phyloP scores from a whole-genome alignment of 371 early-diverging fungal species.

The Rhizopus delemar region DNA sequence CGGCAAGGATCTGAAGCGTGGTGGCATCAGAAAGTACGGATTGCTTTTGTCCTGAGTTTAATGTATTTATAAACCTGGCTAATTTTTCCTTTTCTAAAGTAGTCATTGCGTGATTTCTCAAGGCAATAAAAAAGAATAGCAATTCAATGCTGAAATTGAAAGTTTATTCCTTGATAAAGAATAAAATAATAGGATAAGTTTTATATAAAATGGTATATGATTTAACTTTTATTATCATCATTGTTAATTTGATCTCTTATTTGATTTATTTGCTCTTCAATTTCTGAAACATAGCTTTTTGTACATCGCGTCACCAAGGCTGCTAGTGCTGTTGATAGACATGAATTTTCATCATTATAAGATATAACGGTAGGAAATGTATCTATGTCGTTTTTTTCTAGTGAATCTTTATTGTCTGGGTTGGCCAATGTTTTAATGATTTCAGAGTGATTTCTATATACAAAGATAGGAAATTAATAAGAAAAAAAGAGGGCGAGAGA shows the following conservation, averaged over 20 bases:
- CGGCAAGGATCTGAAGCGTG: slow-evolving; percentile 58
- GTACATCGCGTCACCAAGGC: not conserved
- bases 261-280: slow-evolving; percentile 2
- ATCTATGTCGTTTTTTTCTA: not conserved
- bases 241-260: not conserved
- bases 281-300: not conserved
- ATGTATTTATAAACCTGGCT: not conserved
- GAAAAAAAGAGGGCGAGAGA: not conserved
- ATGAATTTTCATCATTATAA: not conserved
- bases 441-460: slow-evolving; percentile 1
- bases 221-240: not conserved
- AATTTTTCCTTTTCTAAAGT: not conserved
- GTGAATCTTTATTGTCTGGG: not conserved
- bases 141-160: not conserved
- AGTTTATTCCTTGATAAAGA: not conserved
- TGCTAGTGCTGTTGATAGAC: not conserved
- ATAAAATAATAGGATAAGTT: not conserved
- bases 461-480: not conserved
- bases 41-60: slow-evolving; percentile 34
- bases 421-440: not conserved
- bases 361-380: not conserved
- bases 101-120: not conserved
- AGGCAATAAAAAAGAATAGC: not conserved
- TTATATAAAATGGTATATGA: not conserved
- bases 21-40: slow-evolving; percentile 29